phyloP scores from a whole-genome alignment of 257 asterid genomes.

The Plectranthus barbatus region DNA sequence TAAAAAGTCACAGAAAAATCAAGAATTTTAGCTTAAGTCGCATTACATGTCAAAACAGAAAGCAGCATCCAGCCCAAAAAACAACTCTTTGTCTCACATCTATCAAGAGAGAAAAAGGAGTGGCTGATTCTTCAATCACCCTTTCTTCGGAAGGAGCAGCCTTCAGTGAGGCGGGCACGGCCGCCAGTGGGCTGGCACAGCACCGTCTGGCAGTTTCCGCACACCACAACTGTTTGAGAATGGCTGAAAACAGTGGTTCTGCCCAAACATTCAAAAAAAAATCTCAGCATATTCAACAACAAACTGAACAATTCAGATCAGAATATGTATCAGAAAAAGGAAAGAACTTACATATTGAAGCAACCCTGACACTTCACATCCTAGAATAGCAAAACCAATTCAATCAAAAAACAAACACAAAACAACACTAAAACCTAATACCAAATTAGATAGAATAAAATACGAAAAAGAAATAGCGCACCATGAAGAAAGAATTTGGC shows the following conservation, averaged over 20 bases:
- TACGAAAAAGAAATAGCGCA: not conserved
- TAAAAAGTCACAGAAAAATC: too few relatives aligned
- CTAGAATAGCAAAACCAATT: slow-evolving; percentile 37
- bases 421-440: not conserved
- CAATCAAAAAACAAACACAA: not conserved
- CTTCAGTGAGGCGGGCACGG: not conserved
- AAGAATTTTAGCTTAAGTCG: too few relatives aligned
- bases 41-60: too few relatives aligned
- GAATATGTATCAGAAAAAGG: not conserved
- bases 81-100: not conserved
- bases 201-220: too few relatives aligned
- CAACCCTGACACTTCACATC: too few relatives aligned
- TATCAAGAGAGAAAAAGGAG: too few relatives aligned
- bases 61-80: too few relatives aligned
- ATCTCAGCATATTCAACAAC: not conserved
- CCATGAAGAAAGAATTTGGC: too few relatives aligned
- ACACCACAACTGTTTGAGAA: too few relatives aligned
- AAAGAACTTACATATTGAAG: slow-evolving; percentile 46
- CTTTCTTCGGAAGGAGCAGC: not conserved
- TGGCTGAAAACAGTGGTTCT: too few relatives aligned
- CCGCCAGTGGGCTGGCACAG: not conserved
- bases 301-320: not conserved
- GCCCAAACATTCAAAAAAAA: not conserved
- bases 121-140: not conserved
- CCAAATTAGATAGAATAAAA: not conserved